These are phyloP conservation scores for Lunularia cruciata DNA, from an alignment of 225 moss, liverwort and hornwort genomes.

Conservation along the genomic window DNA sequence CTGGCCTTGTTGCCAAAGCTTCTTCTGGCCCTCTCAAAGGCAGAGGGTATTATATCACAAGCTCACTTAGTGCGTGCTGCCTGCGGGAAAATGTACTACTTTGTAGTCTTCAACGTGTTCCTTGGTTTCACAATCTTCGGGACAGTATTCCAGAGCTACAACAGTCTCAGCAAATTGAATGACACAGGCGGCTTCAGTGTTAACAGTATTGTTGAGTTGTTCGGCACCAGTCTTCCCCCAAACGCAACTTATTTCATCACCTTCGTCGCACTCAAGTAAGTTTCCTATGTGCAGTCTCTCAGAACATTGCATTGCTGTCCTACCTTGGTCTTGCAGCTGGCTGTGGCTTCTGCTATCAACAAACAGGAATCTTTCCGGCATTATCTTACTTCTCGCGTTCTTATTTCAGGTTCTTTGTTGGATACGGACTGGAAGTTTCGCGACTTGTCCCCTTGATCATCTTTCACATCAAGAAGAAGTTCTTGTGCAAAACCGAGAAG, in stretches of 20 bases:
- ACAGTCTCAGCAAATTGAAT: conserved; percentile 59
- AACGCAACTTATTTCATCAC: conserved; percentile 87
- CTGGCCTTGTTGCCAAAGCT: conserved; percentile 61
- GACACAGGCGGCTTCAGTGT: conserved; percentile 48
- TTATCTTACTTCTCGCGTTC: no score
- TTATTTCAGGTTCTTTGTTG: conserved; percentile 71
- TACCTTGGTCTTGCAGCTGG: no score
- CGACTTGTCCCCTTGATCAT: conserved; percentile 64
- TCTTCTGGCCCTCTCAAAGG: conserved; percentile 58
- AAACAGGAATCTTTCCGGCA: no score
- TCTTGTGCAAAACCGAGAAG: conserved; percentile 66
- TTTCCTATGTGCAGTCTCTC: no score
- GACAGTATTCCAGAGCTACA: conserved; percentile 58
- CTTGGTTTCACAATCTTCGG: conserved; percentile 84
- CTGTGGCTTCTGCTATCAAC: no score
- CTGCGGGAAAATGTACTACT: conserved; percentile 83
- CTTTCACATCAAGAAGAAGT: conserved; percentile 64
- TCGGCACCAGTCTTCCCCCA: conserved; percentile 72
- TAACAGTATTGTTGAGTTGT: conserved; percentile 56
- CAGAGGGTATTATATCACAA: conserved; percentile 70
- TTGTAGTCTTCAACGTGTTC: conserved; percentile 86
- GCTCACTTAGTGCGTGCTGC: conserved; percentile 78
- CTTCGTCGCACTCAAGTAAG: conserved; percentile 78
- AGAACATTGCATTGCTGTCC: background rate
- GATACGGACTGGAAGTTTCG: conserved; percentile 78